Evolutionary conservation across 2,329 filamentous ascomycete species (phyloP), one percentile per base, ranked within the genome.

Genomic region (Claviceps maximensis): DNA sequence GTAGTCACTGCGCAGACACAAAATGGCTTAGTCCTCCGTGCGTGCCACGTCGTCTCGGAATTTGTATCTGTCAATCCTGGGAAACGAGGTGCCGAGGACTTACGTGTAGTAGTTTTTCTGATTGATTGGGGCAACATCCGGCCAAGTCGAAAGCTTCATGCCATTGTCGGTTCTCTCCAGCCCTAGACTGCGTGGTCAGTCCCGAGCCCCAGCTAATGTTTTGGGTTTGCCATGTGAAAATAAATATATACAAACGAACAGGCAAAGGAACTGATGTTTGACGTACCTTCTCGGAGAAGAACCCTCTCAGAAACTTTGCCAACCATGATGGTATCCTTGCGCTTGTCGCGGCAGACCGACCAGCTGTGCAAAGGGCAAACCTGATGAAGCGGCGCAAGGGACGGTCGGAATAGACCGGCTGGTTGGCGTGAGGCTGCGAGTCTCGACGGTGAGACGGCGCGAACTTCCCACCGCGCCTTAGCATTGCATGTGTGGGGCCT

Each of bases 31-130:
- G 45, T 31, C 29, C 29, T 47, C 4, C 33, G 42, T 45, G 49
- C 41, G 1, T 15, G 13, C 7, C 49, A 27, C 29, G 17, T 36
- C 36, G 23, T 8, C 21, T 31, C 15, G 10, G 31, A 42, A 12
- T 8, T 12, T 3, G 36, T n/a, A n/a, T 38, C 36, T 17, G 36
- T 44, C 41, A 2, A 47, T 33, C 9, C 15, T 4, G 17, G n/a
- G 25, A 21, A 31, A 3, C 4, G 17, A 19, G 3, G 17, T 21
- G 45, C 12, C 17, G 29, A 7, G 17, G 12, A 19, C 83, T 56
- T 77, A 93, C 88, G 90, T 95, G 69, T 96, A 96, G 70, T 98
- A 98, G 69, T 98, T 98, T 74, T 98, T 98, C 69, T 98, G 93
- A 67, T 98, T 98, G 71, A 98, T 98, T 62, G 93, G 88, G 45